Evolutionary conservation across 169 alveolate genomes (phyloP).

Genomic region (Prorocentrum cordatum): DNA sequence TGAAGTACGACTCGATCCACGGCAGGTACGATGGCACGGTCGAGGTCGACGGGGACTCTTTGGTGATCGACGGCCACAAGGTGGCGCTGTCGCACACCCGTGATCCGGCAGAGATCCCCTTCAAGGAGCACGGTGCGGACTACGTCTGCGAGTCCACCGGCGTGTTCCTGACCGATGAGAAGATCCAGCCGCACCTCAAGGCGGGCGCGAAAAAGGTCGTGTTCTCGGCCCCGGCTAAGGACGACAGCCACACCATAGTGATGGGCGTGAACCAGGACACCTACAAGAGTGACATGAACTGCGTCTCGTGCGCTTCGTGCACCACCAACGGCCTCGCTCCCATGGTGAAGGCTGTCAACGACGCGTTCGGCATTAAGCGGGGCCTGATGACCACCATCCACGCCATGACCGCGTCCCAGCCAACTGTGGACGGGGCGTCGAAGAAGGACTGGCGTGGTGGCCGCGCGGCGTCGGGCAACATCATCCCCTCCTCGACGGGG

Average conservation of each 20-base stretch:
- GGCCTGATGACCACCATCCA: constrained; percentile 99
- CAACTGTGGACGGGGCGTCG: constrained; percentile 97
- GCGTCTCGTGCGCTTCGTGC: constrained; percentile 98
- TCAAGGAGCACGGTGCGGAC: constrained; percentile 43
- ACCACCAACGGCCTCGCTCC: constrained; percentile 99
- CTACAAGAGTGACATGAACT: constrained; percentile 83
- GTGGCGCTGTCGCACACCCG: constrained; percentile 79
- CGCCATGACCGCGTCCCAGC: constrained; percentile 96
- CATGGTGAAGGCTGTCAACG: constrained; percentile 92
- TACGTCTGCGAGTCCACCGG: constrained; percentile 66
- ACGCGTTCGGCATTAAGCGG: constrained; percentile 94
- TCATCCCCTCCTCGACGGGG: constrained; percentile 98
- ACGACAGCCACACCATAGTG: constrained; percentile 72
- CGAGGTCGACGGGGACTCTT: constrained; percentile 77
- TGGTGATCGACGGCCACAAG: constrained; percentile 79
- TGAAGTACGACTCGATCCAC: constrained; percentile 93
- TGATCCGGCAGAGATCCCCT: constrained; percentile 73
- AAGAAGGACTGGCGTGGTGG: constrained; percentile 99
- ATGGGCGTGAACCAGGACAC: constrained; percentile 59
- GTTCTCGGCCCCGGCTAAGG: constrained; percentile 97
- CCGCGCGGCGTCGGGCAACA: constrained; percentile 93
- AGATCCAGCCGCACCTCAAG: constrained; percentile 87
- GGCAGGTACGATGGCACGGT: constrained; percentile 86
- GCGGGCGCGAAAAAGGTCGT: constrained; percentile 93
- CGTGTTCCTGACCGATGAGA: constrained; percentile 49